Conservation (phyloP, 2,329 filamentous ascomycete genomes). For the Colletotrichum costaricense region DNA sequence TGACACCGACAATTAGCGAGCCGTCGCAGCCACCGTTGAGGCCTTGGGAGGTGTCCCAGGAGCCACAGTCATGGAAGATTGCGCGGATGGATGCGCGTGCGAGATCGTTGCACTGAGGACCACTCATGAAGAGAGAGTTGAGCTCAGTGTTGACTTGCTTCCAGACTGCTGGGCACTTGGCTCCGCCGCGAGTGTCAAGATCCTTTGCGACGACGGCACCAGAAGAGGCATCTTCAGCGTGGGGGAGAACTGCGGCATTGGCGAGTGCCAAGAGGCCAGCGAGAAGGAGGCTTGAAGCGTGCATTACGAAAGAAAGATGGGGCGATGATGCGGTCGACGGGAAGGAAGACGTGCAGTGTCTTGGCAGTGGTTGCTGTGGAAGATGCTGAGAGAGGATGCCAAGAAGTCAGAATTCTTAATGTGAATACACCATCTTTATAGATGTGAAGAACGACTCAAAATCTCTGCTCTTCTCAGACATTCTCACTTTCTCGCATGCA, state of each 20-base stretch:
- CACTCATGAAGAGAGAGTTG: constrained; percentile 45
- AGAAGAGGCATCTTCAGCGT: not conserved
- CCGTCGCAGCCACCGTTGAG: constrained; percentile 57
- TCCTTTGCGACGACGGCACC: not conserved
- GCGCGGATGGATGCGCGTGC: constrained; percentile 57
- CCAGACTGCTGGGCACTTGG: constrained; percentile 45
- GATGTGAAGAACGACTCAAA: not conserved
- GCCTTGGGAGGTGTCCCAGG: constrained; percentile 50
- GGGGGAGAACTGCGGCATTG: not conserved
- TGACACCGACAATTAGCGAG: constrained; percentile 51
- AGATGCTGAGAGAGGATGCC: not conserved
- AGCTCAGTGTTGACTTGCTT: constrained; percentile 51
- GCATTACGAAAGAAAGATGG: not conserved
- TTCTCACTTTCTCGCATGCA: not conserved
- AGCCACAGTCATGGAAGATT: constrained; percentile 59
- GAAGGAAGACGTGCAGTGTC: not conserved
- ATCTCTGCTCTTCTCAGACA: not conserved
- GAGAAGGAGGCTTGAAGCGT: not conserved
- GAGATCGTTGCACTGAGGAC: constrained; percentile 49
- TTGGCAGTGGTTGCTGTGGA: not conserved
- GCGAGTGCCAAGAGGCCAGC: constrained; percentile 1
- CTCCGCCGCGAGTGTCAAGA: not conserved
- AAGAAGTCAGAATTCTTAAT: not conserved
- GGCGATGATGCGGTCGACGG: not conserved
- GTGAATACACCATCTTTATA: not conserved